Evolutionary conservation across 2,329 filamentous ascomycete species (phyloP), one percentile per base, ranked within the genome.

Genomic region (Hypoxylon sp.): DNA sequence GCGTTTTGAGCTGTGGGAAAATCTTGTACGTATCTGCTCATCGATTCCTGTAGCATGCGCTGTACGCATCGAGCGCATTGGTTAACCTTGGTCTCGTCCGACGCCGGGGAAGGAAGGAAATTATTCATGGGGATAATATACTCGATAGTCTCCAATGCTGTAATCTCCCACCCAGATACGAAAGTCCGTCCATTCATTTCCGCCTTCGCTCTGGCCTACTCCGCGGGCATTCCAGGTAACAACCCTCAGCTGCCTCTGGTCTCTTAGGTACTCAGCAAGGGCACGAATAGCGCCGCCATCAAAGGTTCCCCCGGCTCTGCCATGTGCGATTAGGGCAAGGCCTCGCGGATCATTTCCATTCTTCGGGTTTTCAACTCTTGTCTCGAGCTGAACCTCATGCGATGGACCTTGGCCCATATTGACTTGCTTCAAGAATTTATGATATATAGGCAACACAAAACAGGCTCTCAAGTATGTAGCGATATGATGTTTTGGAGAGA

Each of bases 201-300:
- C 51, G 9, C 67, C 69, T 10, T 13, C 64, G 13, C 67, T 72
- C 6, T 38, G 25, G 11, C 69, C 69, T 38, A 62, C 60, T 17
- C 69, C 69, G 7, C 69, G 62, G 7, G 53, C 58, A 21, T 72
- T 72, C 69, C 69, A 72, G 3, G 69, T 72, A 1, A 72, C 67
- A 2, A 70, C 69, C 38, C 69, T 66, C 17, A 72, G 53, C 32
- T 57, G 55, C 19, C 62, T 62, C 32, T 58, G 30, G 19, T 68
- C 58, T 32, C 67, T 61, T 10, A 72, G 28, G 38, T 72, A 72
- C 41, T 70, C 62, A 13, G 67, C 67, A 5, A 72, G 69, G 21
- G 63, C 55, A 9, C 69, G 69, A 9, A 72, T 55, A 21, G 64
- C 62, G 0, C 64, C 61, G 36, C 66, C 60, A 13, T 72, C 64